Percentiles rank a stretch among this genome's conserved stretches.
Conservation (phyloP, 352 stramenopile species). For the Phytopythium montanum region DNA sequence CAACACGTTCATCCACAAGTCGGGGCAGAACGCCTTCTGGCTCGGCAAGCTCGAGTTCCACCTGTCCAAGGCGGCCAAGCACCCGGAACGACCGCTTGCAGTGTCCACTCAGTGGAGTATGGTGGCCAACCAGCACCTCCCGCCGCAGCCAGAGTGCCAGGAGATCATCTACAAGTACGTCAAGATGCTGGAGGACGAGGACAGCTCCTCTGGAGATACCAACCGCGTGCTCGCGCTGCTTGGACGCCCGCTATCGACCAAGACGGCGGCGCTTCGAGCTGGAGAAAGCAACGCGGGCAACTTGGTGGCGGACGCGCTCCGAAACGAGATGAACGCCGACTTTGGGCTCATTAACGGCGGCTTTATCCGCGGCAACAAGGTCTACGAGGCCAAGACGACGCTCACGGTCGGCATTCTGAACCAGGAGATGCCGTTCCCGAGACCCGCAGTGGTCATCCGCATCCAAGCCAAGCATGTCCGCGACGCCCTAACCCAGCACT, state of each 20-base stretch:
- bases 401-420: constrained; percentile 59
- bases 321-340: constrained; percentile 52
- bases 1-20: constrained; percentile 89
- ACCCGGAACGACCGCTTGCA: constrained; percentile 40
- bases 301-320: constrained; percentile 76
- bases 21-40: constrained; percentile 86
- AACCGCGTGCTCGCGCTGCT: constrained; percentile 51
- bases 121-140: constrained; percentile 60
- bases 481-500: constrained; percentile 58
- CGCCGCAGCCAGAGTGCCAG: constrained; percentile 49
- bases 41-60: constrained; percentile 77
- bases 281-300: constrained; percentile 78
- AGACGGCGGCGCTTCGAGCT: constrained; percentile 65
- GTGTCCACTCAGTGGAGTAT: constrained; percentile 80
- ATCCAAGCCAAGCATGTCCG: constrained; percentile 44
- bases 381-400: constrained; percentile 45
- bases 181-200: constrained; percentile 51
- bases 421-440: constrained; percentile 74
- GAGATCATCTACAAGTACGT: constrained; percentile 77
- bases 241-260: constrained; percentile 52
- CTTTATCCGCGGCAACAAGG: constrained; percentile 70
- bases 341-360: constrained; percentile 77
- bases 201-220: constrained; percentile 34
- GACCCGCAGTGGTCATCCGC: constrained; percentile 42
- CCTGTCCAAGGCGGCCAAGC: constrained; percentile 31